phyloP scores from a whole-genome alignment of 108 stramenopile genomes.

The Conticribra weissflogii region DNA sequence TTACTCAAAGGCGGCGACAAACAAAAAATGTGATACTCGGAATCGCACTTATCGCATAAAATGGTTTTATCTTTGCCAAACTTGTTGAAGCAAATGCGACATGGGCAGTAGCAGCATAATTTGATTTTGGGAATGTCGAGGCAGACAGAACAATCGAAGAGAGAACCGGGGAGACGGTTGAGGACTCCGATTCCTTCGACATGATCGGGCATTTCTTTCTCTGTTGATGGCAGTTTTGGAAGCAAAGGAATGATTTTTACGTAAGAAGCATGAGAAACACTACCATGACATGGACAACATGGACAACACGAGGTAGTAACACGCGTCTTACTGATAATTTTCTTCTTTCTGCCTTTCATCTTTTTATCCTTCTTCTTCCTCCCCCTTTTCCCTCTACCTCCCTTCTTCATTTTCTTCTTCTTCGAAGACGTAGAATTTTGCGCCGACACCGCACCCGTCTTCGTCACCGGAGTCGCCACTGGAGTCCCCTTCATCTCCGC shows the following conservation, averaged over 20 bases:
- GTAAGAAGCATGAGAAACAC: too few species aligned
- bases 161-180: slow-evolving; percentile 46
- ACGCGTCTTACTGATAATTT: slow-evolving; percentile 3
- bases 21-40: slow-evolving; percentile 54
- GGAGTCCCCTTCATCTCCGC: slow-evolving; percentile 5
- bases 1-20: slow-evolving; percentile 30
- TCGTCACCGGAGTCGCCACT: too few species aligned
- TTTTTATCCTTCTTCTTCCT: slow-evolving; percentile 17
- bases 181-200: slow-evolving; percentile 35
- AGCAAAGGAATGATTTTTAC: neutral
- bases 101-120: slow-evolving; percentile 85
- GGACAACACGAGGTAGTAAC: neutral
- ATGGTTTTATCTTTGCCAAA: slow-evolving; percentile 60
- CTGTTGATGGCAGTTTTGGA: slow-evolving; percentile 17
- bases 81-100: slow-evolving; percentile 85
- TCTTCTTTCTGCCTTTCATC: slow-evolving; percentile 14
- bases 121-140: slow-evolving; percentile 64
- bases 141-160: slow-evolving; percentile 59
- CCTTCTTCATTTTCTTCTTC: slow-evolving; percentile 18
- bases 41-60: slow-evolving; percentile 51
- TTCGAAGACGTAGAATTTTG: slow-evolving; percentile 20
- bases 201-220: slow-evolving; percentile 19
- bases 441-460: neutral
- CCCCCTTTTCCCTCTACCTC: slow-evolving; percentile 1
- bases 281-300: neutral